Evolutionary conservation across 441 rosid genomes (phyloP), one percentile per base, ranked within the genome.

Genomic region (Codiaeum variegatum): DNA sequence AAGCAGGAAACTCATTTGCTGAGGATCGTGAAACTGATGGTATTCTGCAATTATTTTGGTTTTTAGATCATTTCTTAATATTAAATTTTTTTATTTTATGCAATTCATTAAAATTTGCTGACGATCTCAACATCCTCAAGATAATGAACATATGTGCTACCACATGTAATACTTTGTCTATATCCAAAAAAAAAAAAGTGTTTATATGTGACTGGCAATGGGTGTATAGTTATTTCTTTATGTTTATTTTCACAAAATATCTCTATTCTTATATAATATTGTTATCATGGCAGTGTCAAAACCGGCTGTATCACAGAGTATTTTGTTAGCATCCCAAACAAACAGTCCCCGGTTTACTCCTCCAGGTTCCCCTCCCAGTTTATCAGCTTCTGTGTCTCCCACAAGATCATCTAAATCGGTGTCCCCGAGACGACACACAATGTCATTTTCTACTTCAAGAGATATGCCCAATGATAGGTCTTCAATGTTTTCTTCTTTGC

Each of bases 281-380:
- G 1, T 73, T 60, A 18, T 74, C 54, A 1, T 82, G 12, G 77
- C 81, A 90, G 97, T 76, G 62, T 73, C 84, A 31, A 84, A 86
- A 77, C 81, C 88, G 38, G 85, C 79, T 47, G 69, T 83, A 47
- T 74, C 90, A 6, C 87, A 69, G 1, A 76, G 87, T 24, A 26
- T 80, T 16, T 79, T 87, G 34, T 67, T 88, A 60, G 75, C 83
- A 70, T 89, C 93, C 5, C 91, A 91, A 77, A 86, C 85, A 64
- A 80, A 75, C 82, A 89, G 95, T 21, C 97, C 97, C 6, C 78
- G 80, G 82, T 62, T 89, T 73, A 91, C 96, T 74, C 98, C 98
- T 70, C 95, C 90, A 49, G 87, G 83, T 68, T 87, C 98, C 21
- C 97, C 97, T 71, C 89, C 97, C 18, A 86, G 78, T 61, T 52